Evolutionary conservation across 208 protist genomes (phyloP), one percentile per base, ranked within the genome.

Genomic region (Herpetomonas tarakana): DNA sequence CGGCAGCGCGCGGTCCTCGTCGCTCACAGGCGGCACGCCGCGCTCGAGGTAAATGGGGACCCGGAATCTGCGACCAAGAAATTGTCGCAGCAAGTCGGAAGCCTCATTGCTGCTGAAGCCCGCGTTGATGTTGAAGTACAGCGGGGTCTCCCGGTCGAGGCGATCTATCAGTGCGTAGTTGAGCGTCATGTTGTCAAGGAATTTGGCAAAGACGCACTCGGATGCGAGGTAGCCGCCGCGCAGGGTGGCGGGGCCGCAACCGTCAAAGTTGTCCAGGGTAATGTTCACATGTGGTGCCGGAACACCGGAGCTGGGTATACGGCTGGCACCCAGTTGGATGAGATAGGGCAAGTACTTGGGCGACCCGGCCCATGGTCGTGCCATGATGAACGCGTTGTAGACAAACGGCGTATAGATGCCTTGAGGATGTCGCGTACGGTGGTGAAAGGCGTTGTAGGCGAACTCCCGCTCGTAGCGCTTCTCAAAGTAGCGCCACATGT

Each of bases 311-410:
- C 35, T 14, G 14, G n/a, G 27, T 45, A n/a, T 3, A 2, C 19
- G 21, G 52, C 44, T 2, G 51, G 51, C 1, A 26, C 22, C 21
- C 52, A 74, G 52, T 26, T 55, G 39, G 12, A 74, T 46, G 11
- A 86, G 47, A 24, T 78, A 71, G 19, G 69, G 50, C 39, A 77
- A 66, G 52, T 76, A 89, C 9, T 64, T 65, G 26, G 82, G 71
- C 1, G 75, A 83, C 4, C 64, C 68, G 50, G 68, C 63, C 82
- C 82, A 89, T 3, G 82, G 82, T 12, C 82, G 66, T 11, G 68
- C 71, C 74, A 85, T 77, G n/a, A 72, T 65, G 41, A 86, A 83
- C 50, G 71, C 78, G 58, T 85, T 80, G 66, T 90, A 81, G 51
- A 86, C 50, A 54, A 86, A 90, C 14, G 83, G 83, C 12, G 76